Conservation (phyloP, 192 early-diverging fungal genomes). For the Funneliformis mosseae region DNA sequence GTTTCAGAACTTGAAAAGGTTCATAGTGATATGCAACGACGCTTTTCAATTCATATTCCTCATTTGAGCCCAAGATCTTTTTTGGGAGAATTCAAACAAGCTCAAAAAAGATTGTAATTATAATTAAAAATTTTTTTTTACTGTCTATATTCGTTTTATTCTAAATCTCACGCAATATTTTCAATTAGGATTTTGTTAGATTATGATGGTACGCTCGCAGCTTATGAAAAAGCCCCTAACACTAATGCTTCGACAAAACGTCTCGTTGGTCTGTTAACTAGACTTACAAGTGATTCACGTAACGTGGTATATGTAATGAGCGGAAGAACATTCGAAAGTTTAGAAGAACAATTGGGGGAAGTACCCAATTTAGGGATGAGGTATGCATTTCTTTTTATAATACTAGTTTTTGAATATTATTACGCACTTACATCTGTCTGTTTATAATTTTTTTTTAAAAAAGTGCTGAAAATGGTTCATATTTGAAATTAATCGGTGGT, state of each 20-base stretch:
- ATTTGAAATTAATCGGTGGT: slow-evolving; percentile 58
- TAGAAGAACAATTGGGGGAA: slow-evolving; percentile 69
- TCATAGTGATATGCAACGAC: slow-evolving; percentile 49
- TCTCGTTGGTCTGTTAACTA: slow-evolving; percentile 57
- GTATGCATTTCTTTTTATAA: slow-evolving; percentile 26
- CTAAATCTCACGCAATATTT: neutral
- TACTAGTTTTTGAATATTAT: no score
- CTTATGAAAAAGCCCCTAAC: slow-evolving; percentile 57
- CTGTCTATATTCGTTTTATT: neutral
- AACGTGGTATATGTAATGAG: slow-evolving; percentile 79
- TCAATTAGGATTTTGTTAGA: slow-evolving; percentile 52
- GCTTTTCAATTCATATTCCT: slow-evolving; percentile 55
- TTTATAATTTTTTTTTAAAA: neutral
- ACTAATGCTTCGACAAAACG: slow-evolving; percentile 50
- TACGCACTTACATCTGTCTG: neutral
- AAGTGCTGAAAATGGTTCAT: slow-evolving; percentile 80
- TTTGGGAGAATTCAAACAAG: slow-evolving; percentile 33
- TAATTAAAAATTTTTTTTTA: neutral
- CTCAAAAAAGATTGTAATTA: slow-evolving; percentile 53
- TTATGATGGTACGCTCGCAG: slow-evolving; percentile 72
- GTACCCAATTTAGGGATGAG: slow-evolving; percentile 64
- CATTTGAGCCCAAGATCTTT: slow-evolving; percentile 40
- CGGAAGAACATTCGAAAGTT: slow-evolving; percentile 63
- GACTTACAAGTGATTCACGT: slow-evolving; percentile 60
- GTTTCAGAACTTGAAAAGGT: slow-evolving; percentile 57